Evolutionary conservation across 352 stramenopile genomes (phyloP), one percentile per base, ranked within the genome.

Genomic region (Pythium rishiriense): DNA sequence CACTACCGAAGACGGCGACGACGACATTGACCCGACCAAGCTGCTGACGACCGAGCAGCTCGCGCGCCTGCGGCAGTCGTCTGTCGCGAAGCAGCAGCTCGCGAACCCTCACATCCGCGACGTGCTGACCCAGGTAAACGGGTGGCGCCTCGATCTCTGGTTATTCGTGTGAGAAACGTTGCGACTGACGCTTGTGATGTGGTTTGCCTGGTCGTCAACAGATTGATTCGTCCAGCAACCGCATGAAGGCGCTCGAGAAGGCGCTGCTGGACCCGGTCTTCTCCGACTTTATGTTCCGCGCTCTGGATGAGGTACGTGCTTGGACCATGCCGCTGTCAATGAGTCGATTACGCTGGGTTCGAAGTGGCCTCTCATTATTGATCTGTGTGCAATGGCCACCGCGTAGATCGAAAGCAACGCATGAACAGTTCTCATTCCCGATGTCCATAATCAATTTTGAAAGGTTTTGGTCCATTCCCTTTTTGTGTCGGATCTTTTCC

Each of bases 161-260:
- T n/a, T n/a, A n/a, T n/a, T n/a, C n/a, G 10, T 5, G 21, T 29
- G 2, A 15, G 17, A 2, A 49, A 25, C 14, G 14, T 24, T 31
- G 43, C 2, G 14, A 41, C 29, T 19, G 6, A 43, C 19, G n/a
- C n/a, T 12, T 29, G 26, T 19, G 8, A 33, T 31, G 21, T 28
- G 14, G 15, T 22, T 57, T 17, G 15, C 15, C 22, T 19, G 19
- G 4, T 4, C 4, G 7, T 10, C 6, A 22, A 45, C 62, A 94
- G 86, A 83, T 94, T 57, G 79, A 93, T 47, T 72, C 65, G 4
- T 85, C 78, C 52, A 60, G 65, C 24, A 66, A 93, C 48, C 82
- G 85, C 47, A 80, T 89, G 67, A 90, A 90, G 52, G 72, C 82
- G 26, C 68, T 94, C 41, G 82, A 94, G 72, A 92, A 88, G 59